Base-by-base conservation (phyloP, 2,329 filamentous ascomycete genomes). In the Westerdykella sp. region DNA sequence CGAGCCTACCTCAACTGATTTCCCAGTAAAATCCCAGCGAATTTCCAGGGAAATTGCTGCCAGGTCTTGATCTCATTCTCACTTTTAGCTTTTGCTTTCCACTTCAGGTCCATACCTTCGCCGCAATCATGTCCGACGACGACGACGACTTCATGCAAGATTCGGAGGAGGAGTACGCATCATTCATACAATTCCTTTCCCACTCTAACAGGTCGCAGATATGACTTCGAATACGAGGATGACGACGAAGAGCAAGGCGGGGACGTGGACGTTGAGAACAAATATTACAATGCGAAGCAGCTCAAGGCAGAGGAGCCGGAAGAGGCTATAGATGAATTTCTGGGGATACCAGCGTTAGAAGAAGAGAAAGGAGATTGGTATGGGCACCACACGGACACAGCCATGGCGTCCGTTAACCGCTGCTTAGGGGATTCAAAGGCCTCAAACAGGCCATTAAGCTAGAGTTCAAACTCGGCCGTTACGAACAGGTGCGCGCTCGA, bases 231-330 rank as follows among this genome's bases (percentile, higher is more conserved):
- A 63, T 97, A 96, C 69, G 91, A 96, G 65, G 93, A 89, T 57
- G 88, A 89, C 53, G 88, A 95, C 44, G 89, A 93, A 39, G 87
- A 94, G 35, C 84, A 95, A 45, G 81, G 79, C 25, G 89, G 84
- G 45, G 88, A 96, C 65, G 86, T 96, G 57, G 89, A 91, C 55
- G 94, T 97, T 66, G 93, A 98, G 68, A 98, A 98, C 75, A 96
- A 95, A 72, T 98, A 98, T 75, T 98, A 97, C 77, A 97, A 96
- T 70, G 93, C 93, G 35, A 98, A 98, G 71, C 91, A 97, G 72
- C 83, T 95, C 65, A 98, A 97, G 74, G 75, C 76, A 35, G 83
- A 84, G 49, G 88, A 90, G 45, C 89, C 91, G 1, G 81, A 93
- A 59, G 88, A 88, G 55, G 93, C 93, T 2, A 85, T 98, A 43